Evolutionary conservation across 257 asterid species (phyloP), one percentile per base, ranked within the genome.

Genomic region (Primulina tabacum): DNA sequence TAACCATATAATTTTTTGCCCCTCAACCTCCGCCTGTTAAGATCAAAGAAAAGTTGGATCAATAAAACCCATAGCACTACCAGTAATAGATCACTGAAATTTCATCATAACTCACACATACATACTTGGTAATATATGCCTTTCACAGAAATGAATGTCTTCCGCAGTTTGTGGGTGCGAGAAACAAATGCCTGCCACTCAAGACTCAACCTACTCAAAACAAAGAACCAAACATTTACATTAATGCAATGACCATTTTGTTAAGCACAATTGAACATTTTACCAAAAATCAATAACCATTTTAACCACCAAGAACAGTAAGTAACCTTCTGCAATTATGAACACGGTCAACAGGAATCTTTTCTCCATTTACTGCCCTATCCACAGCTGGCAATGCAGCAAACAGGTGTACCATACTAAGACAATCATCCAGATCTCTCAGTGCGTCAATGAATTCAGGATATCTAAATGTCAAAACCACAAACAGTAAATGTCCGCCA

Each of bases 121-220:
- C 73, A 26, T 86, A 93, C 97, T 86, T 93, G 97, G 77, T 90
- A 94, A 76, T 91, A 91, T 69, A 94, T 89, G 75, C 99, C 99
- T 83, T 94, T 94, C 60, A 94, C 97, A 43, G 99, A 91, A 72
- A 94, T 83, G 78, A 94, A 94, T 1, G 96, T 86, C 85, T 91
- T 91, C 82, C 96, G 80, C 17, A 94, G 93, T 75, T 84, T 91
- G 76, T 94, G 96, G 60, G 96, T 84, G 69, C 96, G 92, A 72
- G 95, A 85, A 66, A 94, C 76, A 65, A 86, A 90, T 28, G 97
- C 99, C 84, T 86, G 97, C 97, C 97, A 93, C 83, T 93, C 99
- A 75, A 90, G 95, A 77, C 97, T 89, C 90, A 93, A 82, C 92
- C 99, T 89, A 72, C 17, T 58, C 43, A 56, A 43, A 75, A 18